Conservation (phyloP, 2,329 filamentous ascomycete genomes). For the Aspergillus sp. region DNA sequence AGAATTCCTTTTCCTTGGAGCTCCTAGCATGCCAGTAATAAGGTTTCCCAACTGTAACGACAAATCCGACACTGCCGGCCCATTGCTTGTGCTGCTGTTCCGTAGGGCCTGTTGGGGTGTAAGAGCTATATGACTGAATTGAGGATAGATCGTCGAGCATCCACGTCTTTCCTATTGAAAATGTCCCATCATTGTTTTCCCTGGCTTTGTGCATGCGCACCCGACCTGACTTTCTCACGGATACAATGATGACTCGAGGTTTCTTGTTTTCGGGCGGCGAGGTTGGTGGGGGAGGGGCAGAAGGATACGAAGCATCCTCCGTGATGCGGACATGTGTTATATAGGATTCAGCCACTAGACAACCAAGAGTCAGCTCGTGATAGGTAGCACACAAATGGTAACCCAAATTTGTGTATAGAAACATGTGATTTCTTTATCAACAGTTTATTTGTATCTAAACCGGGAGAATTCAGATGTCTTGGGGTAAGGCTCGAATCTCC, state of each 20-base stretch:
- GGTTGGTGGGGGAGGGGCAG: constrained; percentile 75
- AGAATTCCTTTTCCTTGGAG: constrained; percentile 96
- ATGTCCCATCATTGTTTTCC: constrained; percentile 88
- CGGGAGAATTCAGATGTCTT: no score
- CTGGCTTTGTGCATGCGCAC: constrained; percentile 96
- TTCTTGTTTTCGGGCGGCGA: constrained; percentile 75
- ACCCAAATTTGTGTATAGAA: neutral
- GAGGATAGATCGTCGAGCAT: constrained; percentile 81
- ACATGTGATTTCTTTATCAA: no score
- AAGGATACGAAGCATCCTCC: constrained; percentile 80
- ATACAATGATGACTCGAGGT: constrained; percentile 83
- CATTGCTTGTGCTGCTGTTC: constrained; percentile 63
- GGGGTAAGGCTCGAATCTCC: no score
- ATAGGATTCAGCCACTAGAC: constrained; percentile 78
- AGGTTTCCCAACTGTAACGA: constrained; percentile 83
- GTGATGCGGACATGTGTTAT: constrained; percentile 93
- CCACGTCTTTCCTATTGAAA: constrained; percentile 98
- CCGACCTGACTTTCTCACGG: constrained; percentile 84
- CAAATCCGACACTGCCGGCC: constrained; percentile 79
- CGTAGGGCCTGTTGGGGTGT: constrained; percentile 53
- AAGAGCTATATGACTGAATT: constrained; percentile 75
- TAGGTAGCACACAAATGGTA: neutral
- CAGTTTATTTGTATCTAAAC: no score
- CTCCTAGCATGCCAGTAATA: constrained; percentile 97
- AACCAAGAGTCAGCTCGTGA: constrained; percentile 13